Evolutionary conservation across 208 protist genomes (phyloP).

Genomic region (Trypanosoma conorhini): DNA sequence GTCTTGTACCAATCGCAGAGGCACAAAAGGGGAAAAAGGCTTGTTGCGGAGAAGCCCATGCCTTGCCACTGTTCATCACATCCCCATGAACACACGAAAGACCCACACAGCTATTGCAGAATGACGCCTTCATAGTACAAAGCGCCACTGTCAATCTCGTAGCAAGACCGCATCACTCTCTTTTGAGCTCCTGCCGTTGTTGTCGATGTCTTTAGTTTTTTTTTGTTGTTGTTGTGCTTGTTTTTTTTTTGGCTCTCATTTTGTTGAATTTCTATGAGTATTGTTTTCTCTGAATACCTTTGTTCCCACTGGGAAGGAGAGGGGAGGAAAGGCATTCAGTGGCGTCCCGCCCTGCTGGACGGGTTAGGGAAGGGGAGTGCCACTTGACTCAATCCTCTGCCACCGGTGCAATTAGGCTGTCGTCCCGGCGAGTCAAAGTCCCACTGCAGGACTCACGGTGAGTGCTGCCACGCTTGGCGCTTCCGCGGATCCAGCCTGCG

Average conservation of each 20-base stretch:
- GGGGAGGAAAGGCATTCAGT: background rate
- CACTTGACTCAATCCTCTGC: background rate
- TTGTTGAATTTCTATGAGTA: background rate
- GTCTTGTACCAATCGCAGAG: too few species aligned
- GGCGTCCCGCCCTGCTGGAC: background rate
- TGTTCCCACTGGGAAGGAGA: background rate
- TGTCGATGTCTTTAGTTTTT: background rate
- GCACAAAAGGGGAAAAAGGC: too few species aligned
- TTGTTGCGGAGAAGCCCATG: too few species aligned
- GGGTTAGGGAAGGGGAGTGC: background rate
- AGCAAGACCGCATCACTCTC: background rate
- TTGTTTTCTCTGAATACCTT: background rate
- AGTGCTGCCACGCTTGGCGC: background rate
- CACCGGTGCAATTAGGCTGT: background rate
- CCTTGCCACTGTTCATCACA: too few species aligned
- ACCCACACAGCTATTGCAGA: too few species aligned
- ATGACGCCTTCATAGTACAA: background rate
- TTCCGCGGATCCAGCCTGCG: slow-evolving; percentile 34
- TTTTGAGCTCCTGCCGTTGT: background rate
- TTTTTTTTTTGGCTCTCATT: background rate
- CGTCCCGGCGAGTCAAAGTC: background rate
- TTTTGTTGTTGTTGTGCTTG: background rate
- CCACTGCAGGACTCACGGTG: background rate
- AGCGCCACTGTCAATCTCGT: background rate
- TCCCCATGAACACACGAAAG: too few species aligned